Evolutionary conservation across 2,329 filamentous ascomycete species (phyloP), one percentile per base, ranked within the genome.

Genomic region (Thelonectria blattea): DNA sequence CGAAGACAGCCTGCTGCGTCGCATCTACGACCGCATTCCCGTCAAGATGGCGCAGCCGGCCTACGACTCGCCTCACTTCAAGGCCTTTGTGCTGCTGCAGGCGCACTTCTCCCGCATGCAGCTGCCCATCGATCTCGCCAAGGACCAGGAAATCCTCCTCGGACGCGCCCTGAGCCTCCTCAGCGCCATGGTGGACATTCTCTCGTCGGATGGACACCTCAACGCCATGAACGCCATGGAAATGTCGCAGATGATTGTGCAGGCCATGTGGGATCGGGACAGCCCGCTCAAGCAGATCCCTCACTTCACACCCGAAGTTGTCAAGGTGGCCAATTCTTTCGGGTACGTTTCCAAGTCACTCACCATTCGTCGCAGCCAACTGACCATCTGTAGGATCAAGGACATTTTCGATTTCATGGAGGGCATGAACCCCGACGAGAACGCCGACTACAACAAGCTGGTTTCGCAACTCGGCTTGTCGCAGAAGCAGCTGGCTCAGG

Each of bases 221-320:
- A 99, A 99, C 73, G 94, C 95, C 61, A 96, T 97, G 89, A 93
- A 90, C 71, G 95, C 95, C 27, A 99, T 99, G 94, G 95, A 99
- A 76, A 92, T 99, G 86, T 96, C 92, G 12, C 95, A 99, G 74
- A 99, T 99, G 95, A 92, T 96, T 54, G 93, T 99, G 3, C 95
- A 99, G 79, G 93, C 91, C 51, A 97, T 98, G 92, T 99, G 95
- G 95, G 94, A 99, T 78, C 91, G 93, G 59, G 95, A 99, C 76
- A 96, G 91, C 71, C 93, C 95, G 41, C 84, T 99, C 67, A 97
- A 97, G 81, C 95, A 99, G 78, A 97, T 99, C 72, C 95, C 95
- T 68, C 92, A 98, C 80, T 98, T 98, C 75, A 87, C 89, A 15
- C 86, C 89, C 39, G 89, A 94, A 62, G 89, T 91, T 52, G 89